phyloP scores from a whole-genome alignment of 371 early-diverging fungal genomes.

The Conidiobolus incongruus region DNA sequence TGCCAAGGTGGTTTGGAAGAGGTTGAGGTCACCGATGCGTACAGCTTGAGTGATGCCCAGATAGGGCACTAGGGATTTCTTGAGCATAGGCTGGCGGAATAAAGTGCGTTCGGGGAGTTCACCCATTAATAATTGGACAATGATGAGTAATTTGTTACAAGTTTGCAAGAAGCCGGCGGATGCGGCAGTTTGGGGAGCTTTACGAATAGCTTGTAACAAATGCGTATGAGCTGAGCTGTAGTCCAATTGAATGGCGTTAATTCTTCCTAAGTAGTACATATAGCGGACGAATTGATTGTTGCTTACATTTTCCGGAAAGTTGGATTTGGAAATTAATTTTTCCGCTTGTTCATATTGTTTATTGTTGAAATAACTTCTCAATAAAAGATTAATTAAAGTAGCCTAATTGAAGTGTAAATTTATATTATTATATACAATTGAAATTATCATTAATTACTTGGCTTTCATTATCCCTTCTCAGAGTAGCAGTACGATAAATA shows the following conservation, averaged over 20 bases:
- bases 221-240: slow-evolving; percentile 76
- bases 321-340: slow-evolving; percentile 74
- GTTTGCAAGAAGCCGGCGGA: slow-evolving; percentile 91
- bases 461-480: slow-evolving; percentile 67
- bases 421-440: background rate
- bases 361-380: slow-evolving; percentile 76
- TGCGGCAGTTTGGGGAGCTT: slow-evolving; percentile 68
- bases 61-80: slow-evolving; percentile 71
- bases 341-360: slow-evolving; percentile 92
- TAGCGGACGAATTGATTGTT: slow-evolving; percentile 88
- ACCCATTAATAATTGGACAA: slow-evolving; percentile 91
- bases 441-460: slow-evolving; percentile 10
- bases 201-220: slow-evolving; percentile 80
- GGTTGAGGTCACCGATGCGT: slow-evolving; percentile 75
- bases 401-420: slow-evolving; percentile 24
- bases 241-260: slow-evolving; percentile 88
- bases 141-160: slow-evolving; percentile 77
- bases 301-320: slow-evolving; percentile 74
- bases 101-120: slow-evolving; percentile 87
- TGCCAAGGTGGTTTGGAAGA: slow-evolving; percentile 74
- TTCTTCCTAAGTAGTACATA: slow-evolving; percentile 81
- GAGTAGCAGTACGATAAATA: slow-evolving; percentile 73
- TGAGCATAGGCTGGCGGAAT: slow-evolving; percentile 67
- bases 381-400: slow-evolving; percentile 65
- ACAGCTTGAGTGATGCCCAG: slow-evolving; percentile 88